phyloP scores from a whole-genome alignment of 1,139 yeast species.

The Yamadazyma buinensis region DNA sequence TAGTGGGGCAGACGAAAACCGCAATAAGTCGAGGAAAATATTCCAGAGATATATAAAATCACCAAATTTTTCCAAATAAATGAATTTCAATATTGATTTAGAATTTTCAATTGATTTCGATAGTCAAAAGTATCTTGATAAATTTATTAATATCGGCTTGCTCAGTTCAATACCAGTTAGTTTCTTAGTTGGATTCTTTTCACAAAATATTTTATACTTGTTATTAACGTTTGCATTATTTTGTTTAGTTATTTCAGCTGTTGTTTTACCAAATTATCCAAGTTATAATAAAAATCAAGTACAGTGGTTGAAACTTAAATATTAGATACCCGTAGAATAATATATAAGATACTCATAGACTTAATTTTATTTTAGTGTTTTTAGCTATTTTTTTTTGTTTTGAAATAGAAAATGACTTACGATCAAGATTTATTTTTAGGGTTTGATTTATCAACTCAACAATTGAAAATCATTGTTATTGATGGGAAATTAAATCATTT shows the following conservation, averaged over 20 bases:
- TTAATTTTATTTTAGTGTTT: too few species aligned
- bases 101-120: conserved; percentile 63
- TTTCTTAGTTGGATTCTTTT: conserved; percentile 42
- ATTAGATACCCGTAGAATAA: too few species aligned
- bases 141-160: conserved; percentile 16
- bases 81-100: conserved; percentile 10
- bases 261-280: conserved; percentile 57
- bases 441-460: conserved; percentile 87
- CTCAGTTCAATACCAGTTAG: conserved; percentile 28
- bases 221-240: conserved; percentile 34
- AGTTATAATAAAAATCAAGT: conserved; percentile 45
- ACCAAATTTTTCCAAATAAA: too few species aligned
- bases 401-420: conserved; percentile 11
- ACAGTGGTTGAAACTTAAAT: conserved; percentile 33
- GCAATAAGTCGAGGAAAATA: too few species aligned
- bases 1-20: too few species aligned
- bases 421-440: conserved; percentile 51
- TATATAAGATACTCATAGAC: too few species aligned
- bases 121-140: conserved; percentile 50
- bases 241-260: conserved; percentile 28
- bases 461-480: conserved; percentile 71
- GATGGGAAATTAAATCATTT: conserved; percentile 50
- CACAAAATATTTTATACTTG: conserved; percentile 36
- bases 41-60: too few species aligned
- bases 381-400: too few species aligned